Evolutionary conservation across 768 basidiomycete genomes (phyloP).

Genomic region (Pleurotus giganteus): DNA sequence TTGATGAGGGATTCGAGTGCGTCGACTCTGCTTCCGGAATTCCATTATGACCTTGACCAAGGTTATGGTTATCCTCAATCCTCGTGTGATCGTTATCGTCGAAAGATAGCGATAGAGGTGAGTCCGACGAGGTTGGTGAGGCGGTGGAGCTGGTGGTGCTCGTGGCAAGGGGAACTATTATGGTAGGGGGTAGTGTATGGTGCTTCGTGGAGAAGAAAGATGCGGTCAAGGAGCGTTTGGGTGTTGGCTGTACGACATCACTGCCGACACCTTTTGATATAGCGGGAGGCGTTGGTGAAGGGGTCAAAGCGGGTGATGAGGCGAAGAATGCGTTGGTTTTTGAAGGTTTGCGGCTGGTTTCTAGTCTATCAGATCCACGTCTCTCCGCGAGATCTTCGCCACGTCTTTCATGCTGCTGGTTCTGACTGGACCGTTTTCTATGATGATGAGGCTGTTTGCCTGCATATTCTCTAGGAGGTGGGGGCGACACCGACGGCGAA

Average conservation of each 20-base stretch:
- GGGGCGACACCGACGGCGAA: slow-evolving; percentile 20
- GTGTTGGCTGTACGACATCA: slow-evolving; percentile 11
- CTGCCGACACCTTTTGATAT: background rate
- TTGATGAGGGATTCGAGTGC: background rate
- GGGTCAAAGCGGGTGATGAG: slow-evolving; percentile 26
- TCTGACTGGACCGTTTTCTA: background rate
- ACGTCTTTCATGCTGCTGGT: background rate
- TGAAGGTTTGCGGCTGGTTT: slow-evolving; percentile 14
- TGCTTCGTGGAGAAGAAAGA: slow-evolving; percentile 26
- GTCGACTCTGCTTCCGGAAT: too few relatives aligned
- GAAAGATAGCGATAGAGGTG: too few relatives aligned
- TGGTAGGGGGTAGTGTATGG: background rate
- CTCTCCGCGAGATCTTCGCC: background rate
- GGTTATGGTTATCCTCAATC: too few relatives aligned
- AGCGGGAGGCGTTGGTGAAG: slow-evolving; percentile 14
- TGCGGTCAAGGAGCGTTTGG: slow-evolving; percentile 23
- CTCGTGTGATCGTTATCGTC: too few relatives aligned
- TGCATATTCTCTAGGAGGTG: background rate
- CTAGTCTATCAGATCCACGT: too few relatives aligned
- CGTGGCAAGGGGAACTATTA: background rate
- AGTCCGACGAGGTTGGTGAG: too few relatives aligned
- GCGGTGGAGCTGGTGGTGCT: too few relatives aligned
- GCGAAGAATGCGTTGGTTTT: slow-evolving; percentile 52
- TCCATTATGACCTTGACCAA: too few relatives aligned
- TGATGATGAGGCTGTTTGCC: background rate